phyloP scores from a whole-genome alignment of 345 rosid species.

The Triadica sebifera region DNA sequence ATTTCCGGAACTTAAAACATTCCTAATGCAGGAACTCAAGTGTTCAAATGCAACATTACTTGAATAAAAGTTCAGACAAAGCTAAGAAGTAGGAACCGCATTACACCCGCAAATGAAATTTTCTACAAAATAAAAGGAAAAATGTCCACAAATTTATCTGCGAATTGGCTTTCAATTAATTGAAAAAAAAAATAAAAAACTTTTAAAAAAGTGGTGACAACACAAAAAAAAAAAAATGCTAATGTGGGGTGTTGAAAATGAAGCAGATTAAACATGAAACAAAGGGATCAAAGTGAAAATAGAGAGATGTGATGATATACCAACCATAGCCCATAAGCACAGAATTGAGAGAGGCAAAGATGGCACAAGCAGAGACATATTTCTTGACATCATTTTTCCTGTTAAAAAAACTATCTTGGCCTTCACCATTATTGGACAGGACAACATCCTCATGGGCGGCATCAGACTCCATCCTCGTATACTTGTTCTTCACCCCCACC shows the following conservation, averaged over 20 bases:
- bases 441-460: background rate
- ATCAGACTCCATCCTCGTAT: constrained; percentile 16
- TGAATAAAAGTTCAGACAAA: too few relatives aligned
- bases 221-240: too few relatives aligned
- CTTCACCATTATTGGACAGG: background rate
- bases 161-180: too few relatives aligned
- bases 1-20: too few relatives aligned
- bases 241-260: background rate
- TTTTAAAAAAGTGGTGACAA: too few relatives aligned
- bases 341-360: constrained; percentile 30
- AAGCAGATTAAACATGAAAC: background rate
- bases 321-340: constrained; percentile 31
- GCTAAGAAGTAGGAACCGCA: too few relatives aligned
- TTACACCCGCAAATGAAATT: too few relatives aligned
- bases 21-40: too few relatives aligned
- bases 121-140: too few relatives aligned
- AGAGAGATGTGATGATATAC: background rate
- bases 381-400: constrained; percentile 2
- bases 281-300: background rate
- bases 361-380: constrained; percentile 18
- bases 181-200: too few relatives aligned
- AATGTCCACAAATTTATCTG: too few relatives aligned
- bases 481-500: constrained; percentile 12
- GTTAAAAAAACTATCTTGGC: background rate
- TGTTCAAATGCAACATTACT: too few relatives aligned